Evolutionary conservation across 768 basidiomycete genomes (phyloP).

Genomic region (Trametes cinnabarina): DNA sequence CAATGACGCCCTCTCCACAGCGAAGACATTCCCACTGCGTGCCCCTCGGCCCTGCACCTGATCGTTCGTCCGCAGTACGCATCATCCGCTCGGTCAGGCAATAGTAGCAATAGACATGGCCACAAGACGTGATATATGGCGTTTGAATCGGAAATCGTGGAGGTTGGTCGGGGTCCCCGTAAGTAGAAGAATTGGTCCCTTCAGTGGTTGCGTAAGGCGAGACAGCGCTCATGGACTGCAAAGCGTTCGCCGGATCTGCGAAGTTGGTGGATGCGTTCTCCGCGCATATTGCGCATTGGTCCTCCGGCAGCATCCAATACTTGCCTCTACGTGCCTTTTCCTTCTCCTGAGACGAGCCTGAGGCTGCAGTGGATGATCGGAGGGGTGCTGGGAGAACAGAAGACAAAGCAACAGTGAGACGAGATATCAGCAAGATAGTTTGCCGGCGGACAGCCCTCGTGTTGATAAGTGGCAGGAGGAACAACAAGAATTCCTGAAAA

Average conservation of each 20-base stretch:
- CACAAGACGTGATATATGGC: constrained; percentile 81
- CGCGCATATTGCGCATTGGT: constrained; percentile 89
- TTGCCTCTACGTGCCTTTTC: constrained; percentile 44
- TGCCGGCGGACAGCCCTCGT: constrained; percentile 61
- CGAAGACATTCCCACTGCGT: constrained; percentile 81
- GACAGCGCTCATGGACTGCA: constrained; percentile 35
- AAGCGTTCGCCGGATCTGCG: constrained; percentile 50
- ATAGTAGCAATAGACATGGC: constrained; percentile 90
- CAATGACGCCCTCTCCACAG: constrained; percentile 64
- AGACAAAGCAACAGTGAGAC: constrained; percentile 22
- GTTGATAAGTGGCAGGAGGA: constrained; percentile 83
- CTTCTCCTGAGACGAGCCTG: background rate
- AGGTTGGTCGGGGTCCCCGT: constrained; percentile 34
- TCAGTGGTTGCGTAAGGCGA: constrained; percentile 23
- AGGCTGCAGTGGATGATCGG: constrained; percentile 23
- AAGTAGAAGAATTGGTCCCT: background rate
- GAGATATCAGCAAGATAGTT: constrained; percentile 38
- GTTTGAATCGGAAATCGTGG: constrained; percentile 68
- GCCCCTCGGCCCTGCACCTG: constrained; percentile 38
- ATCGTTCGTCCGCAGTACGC: constrained; percentile 59
- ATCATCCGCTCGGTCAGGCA: constrained; percentile 86
- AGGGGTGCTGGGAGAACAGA: constrained; percentile 35
- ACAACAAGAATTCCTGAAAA: constrained; percentile 88
- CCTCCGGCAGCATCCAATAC: constrained; percentile 63
- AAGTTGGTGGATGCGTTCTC: constrained; percentile 67